phyloP scores from a whole-genome alignment of 495 filamentous ascomycete species.

The Penicillium cosmopolitanum region DNA sequence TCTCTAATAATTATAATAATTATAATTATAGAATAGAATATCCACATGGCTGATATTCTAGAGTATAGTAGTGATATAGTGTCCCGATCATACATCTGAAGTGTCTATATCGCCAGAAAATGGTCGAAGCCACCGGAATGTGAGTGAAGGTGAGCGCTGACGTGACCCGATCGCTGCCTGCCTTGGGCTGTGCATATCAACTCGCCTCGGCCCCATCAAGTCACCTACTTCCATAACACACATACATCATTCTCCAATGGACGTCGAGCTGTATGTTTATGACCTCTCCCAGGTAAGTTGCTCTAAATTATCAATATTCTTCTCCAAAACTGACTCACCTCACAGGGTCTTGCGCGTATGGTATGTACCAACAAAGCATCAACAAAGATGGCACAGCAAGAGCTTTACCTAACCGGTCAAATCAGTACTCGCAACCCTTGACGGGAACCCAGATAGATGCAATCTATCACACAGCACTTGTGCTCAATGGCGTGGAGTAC shows the following conservation, averaged over 20 bases:
- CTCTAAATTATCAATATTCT: background rate
- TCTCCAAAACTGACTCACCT: conserved; percentile 16
- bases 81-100: no score
- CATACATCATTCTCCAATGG: conserved; percentile 56
- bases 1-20: no score
- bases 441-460: conserved; percentile 81
- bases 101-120: conserved; percentile 11
- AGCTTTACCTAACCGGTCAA: background rate
- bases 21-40: no score
- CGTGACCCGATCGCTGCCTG: conserved; percentile 42
- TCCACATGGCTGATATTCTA: no score
- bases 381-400: background rate
- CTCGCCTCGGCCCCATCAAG: conserved; percentile 1
- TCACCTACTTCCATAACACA: background rate
- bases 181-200: conserved; percentile 17
- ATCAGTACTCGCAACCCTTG: conserved; percentile 52
- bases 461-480: conserved; percentile 88
- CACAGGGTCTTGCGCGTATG: conserved; percentile 53
- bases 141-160: conserved; percentile 35
- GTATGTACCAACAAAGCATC: conserved; percentile 29
- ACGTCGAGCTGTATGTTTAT: conserved; percentile 90
- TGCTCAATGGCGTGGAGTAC: conserved; percentile 76
- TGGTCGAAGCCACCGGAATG: conserved; percentile 25
- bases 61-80: no score
- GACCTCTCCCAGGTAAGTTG: conserved; percentile 76